Conservation (phyloP, 2,329 filamentous ascomycete species). For the Aspergillus carbonarius region DNA sequence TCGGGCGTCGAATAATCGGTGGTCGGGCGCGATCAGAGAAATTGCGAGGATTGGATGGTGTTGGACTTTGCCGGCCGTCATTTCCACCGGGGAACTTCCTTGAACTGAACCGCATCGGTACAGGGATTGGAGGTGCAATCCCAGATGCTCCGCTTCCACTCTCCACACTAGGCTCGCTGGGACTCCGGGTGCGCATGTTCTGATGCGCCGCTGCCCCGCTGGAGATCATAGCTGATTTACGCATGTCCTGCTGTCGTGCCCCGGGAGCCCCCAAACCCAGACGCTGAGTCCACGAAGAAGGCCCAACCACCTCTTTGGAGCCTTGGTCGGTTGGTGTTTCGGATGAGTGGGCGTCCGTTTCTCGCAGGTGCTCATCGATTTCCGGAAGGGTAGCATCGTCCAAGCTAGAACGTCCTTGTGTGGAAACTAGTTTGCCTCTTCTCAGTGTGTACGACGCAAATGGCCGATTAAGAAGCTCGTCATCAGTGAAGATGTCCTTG, state of each 20-base stretch:
- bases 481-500: slow-evolving; percentile 43
- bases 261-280: slow-evolving; percentile 39
- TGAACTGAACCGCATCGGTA: slow-evolving; percentile 85
- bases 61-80: slow-evolving; percentile 77
- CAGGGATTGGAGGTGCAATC: slow-evolving; percentile 76
- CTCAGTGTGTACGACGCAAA: slow-evolving; percentile 45
- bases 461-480: slow-evolving; percentile 46
- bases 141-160: slow-evolving; percentile 38
- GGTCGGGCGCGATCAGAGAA: slow-evolving; percentile 56
- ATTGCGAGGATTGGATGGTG: slow-evolving; percentile 56
- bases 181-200: slow-evolving; percentile 57
- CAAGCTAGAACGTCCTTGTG: too few relatives aligned
- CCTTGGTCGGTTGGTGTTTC: slow-evolving; percentile 14
- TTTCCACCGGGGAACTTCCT: slow-evolving; percentile 68
- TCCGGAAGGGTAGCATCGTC: slow-evolving; percentile 36
- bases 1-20: slow-evolving; percentile 57
- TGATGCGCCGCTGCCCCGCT: slow-evolving; percentile 72
- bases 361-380: slow-evolving; percentile 38
- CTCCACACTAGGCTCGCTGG: slow-evolving; percentile 46
- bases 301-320: slow-evolving; percentile 12
- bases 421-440: slow-evolving; percentile 44
- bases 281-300: slow-evolving; percentile 27
- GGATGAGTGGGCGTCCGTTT: slow-evolving; percentile 28
- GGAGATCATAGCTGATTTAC: slow-evolving; percentile 76
- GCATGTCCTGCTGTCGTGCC: slow-evolving; percentile 62